Conservation (phyloP, 2,329 filamentous ascomycete genomes). For the Didymella segeticola region DNA sequence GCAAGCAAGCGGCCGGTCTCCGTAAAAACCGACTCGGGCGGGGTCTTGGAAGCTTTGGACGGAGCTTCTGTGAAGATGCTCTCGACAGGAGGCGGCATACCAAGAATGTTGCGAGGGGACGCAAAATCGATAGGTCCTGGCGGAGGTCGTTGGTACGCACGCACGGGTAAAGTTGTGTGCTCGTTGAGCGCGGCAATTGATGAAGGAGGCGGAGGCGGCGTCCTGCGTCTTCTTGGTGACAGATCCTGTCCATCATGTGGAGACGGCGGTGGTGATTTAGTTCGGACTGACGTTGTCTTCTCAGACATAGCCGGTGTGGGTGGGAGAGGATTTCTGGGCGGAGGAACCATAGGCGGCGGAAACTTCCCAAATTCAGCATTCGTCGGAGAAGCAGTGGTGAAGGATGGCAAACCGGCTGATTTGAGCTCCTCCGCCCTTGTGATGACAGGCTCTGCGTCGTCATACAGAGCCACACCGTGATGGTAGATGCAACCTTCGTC, state of each 20-base stretch:
- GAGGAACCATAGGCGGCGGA: slow-evolving; percentile 46
- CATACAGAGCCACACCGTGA: slow-evolving; percentile 58
- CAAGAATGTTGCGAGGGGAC: slow-evolving; percentile 34
- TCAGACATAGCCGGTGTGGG: slow-evolving; percentile 30
- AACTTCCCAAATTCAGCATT: slow-evolving; percentile 48
- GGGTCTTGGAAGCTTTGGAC: slow-evolving; percentile 22
- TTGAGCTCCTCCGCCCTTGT: slow-evolving; percentile 44
- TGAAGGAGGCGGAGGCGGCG: slow-evolving; percentile 30
- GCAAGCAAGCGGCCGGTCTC: slow-evolving; percentile 15
- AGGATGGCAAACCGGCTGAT: slow-evolving; percentile 49
- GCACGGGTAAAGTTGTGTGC: slow-evolving; percentile 14
- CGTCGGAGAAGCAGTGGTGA: slow-evolving; percentile 45
- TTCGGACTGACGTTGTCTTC: slow-evolving; percentile 19
- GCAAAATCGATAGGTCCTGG: slow-evolving; percentile 38
- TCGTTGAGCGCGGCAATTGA: slow-evolving; percentile 27
- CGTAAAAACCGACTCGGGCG: slow-evolving; percentile 6
- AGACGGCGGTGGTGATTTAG: slow-evolving; percentile 24
- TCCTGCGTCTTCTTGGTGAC: slow-evolving; percentile 15
- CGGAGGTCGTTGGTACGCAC: slow-evolving; percentile 37
- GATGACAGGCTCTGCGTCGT: slow-evolving; percentile 50
- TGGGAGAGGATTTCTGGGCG: slow-evolving; percentile 37
- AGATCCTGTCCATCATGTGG: slow-evolving; percentile 26
- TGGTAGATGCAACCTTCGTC: slow-evolving; percentile 60
- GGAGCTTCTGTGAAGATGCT: slow-evolving; percentile 26
- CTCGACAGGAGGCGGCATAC: slow-evolving; percentile 29